A percentile compares a stretch with the other conserved stretches of the same genome.
phyloP scores from a whole-genome alignment of 2,329 filamentous ascomycete species.

The Biscogniauxia marginata region DNA sequence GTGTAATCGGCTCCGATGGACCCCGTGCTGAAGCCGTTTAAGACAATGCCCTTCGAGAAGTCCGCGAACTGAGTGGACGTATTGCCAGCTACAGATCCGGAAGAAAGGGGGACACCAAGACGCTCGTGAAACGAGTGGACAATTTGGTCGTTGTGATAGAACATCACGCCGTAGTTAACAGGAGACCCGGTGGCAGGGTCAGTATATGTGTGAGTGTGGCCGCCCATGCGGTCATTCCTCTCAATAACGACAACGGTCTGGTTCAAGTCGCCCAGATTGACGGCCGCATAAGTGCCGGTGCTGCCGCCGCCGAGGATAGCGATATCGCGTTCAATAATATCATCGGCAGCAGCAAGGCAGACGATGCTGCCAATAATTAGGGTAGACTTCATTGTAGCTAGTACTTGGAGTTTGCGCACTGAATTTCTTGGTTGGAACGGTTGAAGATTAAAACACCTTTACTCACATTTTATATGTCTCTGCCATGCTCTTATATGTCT shows the following conservation, averaged over 20 bases:
- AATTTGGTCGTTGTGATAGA: conserved; percentile 22
- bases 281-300: conserved; percentile 22
- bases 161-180: conserved; percentile 22
- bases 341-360: too few relatives aligned
- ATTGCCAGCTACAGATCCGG: neutral
- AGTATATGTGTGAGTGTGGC: conserved; percentile 22
- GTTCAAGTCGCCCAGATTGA: conserved; percentile 16
- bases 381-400: too few relatives aligned
- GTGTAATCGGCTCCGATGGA: too few relatives aligned
- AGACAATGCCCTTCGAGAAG: too few relatives aligned
- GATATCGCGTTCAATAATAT: conserved; percentile 17
- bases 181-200: conserved; percentile 17
- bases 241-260: conserved; percentile 21
- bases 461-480: too few relatives aligned
- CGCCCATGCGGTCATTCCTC: conserved; percentile 16
- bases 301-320: conserved; percentile 22
- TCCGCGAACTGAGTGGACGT: too few relatives aligned
- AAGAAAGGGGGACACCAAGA: conserved; percentile 48
- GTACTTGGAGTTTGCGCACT: too few relatives aligned
- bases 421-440: too few relatives aligned
- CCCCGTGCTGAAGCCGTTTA: too few relatives aligned
- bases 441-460: too few relatives aligned
- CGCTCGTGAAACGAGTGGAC: conserved; percentile 45
- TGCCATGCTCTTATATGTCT: too few relatives aligned
- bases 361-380: too few relatives aligned